These are phyloP conservation scores for Diutina mesorugosa DNA, from an alignment of 1,139 yeast genomes.

Conservation along the genomic window DNA sequence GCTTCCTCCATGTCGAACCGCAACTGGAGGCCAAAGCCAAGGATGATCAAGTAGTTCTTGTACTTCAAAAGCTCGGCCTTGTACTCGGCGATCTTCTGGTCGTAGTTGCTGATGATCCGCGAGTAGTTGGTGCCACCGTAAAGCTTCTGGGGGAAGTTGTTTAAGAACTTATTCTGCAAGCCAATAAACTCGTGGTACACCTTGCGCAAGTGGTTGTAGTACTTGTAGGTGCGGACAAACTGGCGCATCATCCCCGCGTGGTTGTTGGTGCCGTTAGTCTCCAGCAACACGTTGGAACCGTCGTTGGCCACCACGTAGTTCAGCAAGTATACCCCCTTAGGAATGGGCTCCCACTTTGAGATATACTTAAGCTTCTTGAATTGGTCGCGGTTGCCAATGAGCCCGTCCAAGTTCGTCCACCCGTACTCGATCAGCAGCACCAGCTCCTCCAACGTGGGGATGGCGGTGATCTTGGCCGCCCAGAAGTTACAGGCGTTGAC, in stretches of 20 bases:
- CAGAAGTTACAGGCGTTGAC: slow-evolving; percentile 77
- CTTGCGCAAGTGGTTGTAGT: slow-evolving; percentile 28
- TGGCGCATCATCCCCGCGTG: slow-evolving; percentile 36
- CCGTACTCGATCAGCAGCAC: slow-evolving; percentile 74
- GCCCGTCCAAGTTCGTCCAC: slow-evolving; percentile 45
- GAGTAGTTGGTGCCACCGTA: slow-evolving; percentile 21
- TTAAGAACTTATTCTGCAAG: slow-evolving; percentile 18
- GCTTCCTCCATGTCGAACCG: slow-evolving; percentile 30
- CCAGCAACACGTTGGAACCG: slow-evolving; percentile 9
- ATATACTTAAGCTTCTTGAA: slow-evolving; percentile 25
- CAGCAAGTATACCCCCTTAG: slow-evolving; percentile 30
- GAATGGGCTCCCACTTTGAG: slow-evolving; percentile 28
- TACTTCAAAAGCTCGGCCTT: slow-evolving; percentile 32
- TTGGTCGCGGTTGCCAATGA: slow-evolving; percentile 15
- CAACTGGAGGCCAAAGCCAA: slow-evolving; percentile 36
- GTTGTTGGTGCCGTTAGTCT: slow-evolving; percentile 9
- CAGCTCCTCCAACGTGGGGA: slow-evolving; percentile 50
- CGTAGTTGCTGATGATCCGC: slow-evolving; percentile 24
- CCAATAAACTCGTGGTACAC: slow-evolving; percentile 23
- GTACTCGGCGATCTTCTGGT: slow-evolving; percentile 27
- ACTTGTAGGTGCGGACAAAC: slow-evolving; percentile 29
- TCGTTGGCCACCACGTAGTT: slow-evolving; percentile 16
- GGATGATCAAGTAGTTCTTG: slow-evolving; percentile 30
- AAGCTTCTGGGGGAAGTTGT: slow-evolving; percentile 12
- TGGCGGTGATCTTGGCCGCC: slow-evolving; percentile 77